Evolutionary conservation across 306 rosid genomes (phyloP).

Genomic region (Oxytropis ochrocephala): DNA sequence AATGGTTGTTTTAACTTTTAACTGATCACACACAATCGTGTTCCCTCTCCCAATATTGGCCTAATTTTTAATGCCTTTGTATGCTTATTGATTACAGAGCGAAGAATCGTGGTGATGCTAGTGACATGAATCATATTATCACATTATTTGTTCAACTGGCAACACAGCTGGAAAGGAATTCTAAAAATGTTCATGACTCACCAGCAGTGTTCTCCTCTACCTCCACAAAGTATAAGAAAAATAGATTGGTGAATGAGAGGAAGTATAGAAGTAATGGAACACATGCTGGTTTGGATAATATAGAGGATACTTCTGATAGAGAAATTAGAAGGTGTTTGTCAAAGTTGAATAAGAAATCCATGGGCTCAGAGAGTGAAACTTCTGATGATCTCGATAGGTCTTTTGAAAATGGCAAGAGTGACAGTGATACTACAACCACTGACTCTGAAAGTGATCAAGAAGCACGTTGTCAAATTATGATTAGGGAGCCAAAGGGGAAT

Average conservation of each 20-base stretch:
- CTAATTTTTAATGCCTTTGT: background rate
- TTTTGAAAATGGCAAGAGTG: conserved; percentile 71
- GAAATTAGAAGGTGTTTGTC: conserved; percentile 80
- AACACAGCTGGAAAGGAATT: conserved; percentile 57
- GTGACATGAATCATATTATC: conserved; percentile 62
- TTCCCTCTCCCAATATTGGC: background rate
- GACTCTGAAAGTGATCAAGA: conserved; percentile 69
- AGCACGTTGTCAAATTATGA: conserved; percentile 38
- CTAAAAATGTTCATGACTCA: conserved; percentile 50
- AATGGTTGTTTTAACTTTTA: conserved; percentile 5
- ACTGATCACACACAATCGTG: background rate
- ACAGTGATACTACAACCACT: conserved; percentile 54
- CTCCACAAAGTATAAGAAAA: conserved; percentile 66
- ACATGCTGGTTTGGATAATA: conserved; percentile 53
- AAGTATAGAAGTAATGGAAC: conserved; percentile 72
- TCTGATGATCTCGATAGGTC: conserved; percentile 79
- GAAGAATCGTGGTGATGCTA: conserved; percentile 72
- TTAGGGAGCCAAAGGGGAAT: conserved; percentile 48
- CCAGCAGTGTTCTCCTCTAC: conserved; percentile 33
- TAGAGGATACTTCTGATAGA: conserved; percentile 75
- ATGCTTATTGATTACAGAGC: conserved; percentile 45
- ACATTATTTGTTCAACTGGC: conserved; percentile 76
- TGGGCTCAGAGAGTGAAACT: conserved; percentile 85
- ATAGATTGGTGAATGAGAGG: conserved; percentile 56
- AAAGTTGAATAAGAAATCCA: conserved; percentile 64